These are phyloP conservation scores for Lithospermum erythrorhizon DNA, from an alignment of 257 asterid genomes.

Conservation along the genomic window DNA sequence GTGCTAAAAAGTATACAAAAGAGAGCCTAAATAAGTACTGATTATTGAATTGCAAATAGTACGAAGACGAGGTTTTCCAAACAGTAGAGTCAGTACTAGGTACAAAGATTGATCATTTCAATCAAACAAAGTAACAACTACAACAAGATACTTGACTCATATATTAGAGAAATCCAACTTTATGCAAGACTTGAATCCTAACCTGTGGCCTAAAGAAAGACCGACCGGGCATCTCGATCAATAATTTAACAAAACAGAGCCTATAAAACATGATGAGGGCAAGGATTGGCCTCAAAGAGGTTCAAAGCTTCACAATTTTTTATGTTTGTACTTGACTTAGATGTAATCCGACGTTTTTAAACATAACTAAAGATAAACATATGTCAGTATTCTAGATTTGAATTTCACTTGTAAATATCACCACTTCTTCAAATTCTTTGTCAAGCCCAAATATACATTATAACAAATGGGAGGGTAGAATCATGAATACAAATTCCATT, in stretches of 20 bases:
- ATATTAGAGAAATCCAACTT: not conserved
- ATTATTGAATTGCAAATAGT: not conserved
- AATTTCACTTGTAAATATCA: not conserved
- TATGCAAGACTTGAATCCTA: not conserved
- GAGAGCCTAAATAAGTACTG: not conserved
- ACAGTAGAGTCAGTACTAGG: not conserved
- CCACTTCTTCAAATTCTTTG: not conserved
- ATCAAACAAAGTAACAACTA: not conserved
- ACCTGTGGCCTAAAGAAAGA: not conserved
- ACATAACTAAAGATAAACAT: too few relatives aligned
- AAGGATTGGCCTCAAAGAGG: not conserved
- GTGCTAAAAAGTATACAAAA: slow-evolving; percentile 22
- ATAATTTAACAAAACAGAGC: not conserved
- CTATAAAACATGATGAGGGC: not conserved
- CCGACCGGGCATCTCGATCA: not conserved
- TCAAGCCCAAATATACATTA: not conserved
- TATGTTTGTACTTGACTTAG: not conserved
- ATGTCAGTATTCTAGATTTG: not conserved
- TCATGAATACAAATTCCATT: too few relatives aligned
- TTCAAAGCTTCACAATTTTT: not conserved
- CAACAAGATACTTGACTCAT: not conserved
- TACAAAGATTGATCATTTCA: not conserved
- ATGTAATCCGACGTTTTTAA: not conserved
- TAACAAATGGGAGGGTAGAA: too few relatives aligned
- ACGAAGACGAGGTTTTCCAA: not conserved